A percentile compares a stretch with the other conserved stretches of the same genome.
These are phyloP conservation scores for Cryptosporidium andersoni DNA, from an alignment of 169 alveolate genomes.

Conservation along the genomic window DNA sequence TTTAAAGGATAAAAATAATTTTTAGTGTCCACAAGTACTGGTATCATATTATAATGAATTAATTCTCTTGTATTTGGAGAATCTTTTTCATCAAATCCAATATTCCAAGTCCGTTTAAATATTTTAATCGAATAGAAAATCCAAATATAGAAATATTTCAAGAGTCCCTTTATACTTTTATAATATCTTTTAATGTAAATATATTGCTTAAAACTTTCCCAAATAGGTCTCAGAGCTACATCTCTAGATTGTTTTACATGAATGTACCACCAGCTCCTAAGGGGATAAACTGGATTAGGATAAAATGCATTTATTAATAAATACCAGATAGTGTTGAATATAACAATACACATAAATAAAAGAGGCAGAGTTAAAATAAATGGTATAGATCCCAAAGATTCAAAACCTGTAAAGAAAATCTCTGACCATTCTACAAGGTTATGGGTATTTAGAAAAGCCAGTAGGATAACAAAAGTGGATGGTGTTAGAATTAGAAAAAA, in stretches of 20 bases:
- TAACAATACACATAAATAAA: conserved; percentile 13
- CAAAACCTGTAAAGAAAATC: background rate
- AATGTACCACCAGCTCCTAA: conserved; percentile 55
- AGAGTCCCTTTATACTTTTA: no score
- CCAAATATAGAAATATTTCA: no score
- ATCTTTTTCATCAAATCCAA: no score
- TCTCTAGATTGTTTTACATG: conserved; percentile 15
- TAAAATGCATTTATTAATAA: background rate
- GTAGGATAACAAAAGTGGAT: background rate
- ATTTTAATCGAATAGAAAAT: no score
- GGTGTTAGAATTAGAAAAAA: background rate
- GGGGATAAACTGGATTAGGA: conserved; percentile 31
- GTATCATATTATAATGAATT: no score
- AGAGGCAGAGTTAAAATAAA: conserved; percentile 37
- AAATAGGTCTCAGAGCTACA: background rate
- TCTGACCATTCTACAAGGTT: no score
- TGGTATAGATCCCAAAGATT: background rate
- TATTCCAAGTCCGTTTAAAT: no score
- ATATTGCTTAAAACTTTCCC: background rate
- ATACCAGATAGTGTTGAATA: conserved; percentile 40
- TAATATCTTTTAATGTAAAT: no score
- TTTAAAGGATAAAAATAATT: no score
- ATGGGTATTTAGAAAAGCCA: background rate
- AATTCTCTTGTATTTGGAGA: no score
- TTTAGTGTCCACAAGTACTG: no score